phyloP scores from a whole-genome alignment of 495 filamentous ascomycete species.

The Hypoxylon lienhwacheense region DNA sequence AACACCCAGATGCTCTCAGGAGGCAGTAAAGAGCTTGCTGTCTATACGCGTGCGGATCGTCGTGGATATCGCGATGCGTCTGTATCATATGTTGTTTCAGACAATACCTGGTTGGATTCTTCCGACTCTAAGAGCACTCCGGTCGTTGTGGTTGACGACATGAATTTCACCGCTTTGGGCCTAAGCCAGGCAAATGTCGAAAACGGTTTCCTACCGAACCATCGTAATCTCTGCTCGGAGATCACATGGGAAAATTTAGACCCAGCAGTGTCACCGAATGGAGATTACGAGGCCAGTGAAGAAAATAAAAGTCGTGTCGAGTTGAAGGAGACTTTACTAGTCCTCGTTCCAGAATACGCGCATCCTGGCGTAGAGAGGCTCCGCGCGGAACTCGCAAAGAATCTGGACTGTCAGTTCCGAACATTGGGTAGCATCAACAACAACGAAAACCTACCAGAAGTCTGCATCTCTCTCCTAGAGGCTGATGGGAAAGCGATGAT shows the following conservation, averaged over 20 bases:
- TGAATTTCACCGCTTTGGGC: conserved; percentile 23
- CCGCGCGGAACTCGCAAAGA: not conserved
- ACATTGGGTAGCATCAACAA: conserved; percentile 9
- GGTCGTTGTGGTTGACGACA: conserved; percentile 22
- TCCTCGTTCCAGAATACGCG: conserved; percentile 11
- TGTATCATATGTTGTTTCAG: conserved; percentile 20
- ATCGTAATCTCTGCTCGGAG: conserved; percentile 38
- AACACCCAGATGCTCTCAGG: conserved; percentile 8
- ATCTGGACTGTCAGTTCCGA: conserved; percentile 19
- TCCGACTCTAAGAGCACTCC: not conserved
- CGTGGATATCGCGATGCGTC: conserved; percentile 14
- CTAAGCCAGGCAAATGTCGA: not conserved
- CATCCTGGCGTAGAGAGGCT: not conserved
- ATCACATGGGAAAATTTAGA: conserved; percentile 37
- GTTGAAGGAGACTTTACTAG: not conserved
- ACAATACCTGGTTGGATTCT: conserved; percentile 13
- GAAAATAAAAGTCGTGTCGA: not conserved
- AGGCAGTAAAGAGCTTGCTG: conserved; percentile 5
- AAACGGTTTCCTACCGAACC: conserved; percentile 35
- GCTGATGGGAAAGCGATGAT: conserved; percentile 16
- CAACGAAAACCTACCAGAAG: conserved; percentile 7
- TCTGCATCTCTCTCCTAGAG: conserved; percentile 37
- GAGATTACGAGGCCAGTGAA: not conserved
- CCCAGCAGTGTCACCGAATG: not conserved
- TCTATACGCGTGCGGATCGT: conserved; percentile 9